Percentiles rank a stretch among this genome's conserved stretches.
Evolutionary conservation across 2,329 filamentous ascomycete genomes (phyloP).

Genomic region (Neofusicoccum parvum): DNA sequence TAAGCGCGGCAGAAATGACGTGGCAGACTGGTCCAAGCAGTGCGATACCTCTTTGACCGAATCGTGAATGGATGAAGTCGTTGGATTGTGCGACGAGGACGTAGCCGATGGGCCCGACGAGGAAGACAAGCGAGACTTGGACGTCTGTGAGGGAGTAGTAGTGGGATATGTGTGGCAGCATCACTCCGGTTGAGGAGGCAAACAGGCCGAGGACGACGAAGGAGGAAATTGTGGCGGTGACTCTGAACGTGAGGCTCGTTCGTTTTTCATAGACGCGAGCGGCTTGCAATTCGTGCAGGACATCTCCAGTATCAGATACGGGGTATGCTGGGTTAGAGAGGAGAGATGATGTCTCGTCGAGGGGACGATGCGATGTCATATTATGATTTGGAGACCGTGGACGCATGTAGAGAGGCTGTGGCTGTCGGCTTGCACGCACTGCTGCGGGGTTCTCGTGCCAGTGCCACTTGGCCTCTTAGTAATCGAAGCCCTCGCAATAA

Average conservation of each 20-base stretch:
- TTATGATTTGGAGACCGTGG: not conserved
- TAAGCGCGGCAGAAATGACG: slow-evolving; percentile 32
- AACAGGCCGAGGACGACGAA: slow-evolving; percentile 58
- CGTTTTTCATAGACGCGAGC: not conserved
- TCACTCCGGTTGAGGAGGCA: slow-evolving; percentile 34
- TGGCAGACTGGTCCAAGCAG: slow-evolving; percentile 44
- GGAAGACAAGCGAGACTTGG: slow-evolving; percentile 49
- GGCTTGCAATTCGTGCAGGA: not conserved
- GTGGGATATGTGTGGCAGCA: slow-evolving; percentile 40
- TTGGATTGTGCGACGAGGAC: slow-evolving; percentile 45
- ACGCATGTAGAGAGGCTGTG: not conserved
- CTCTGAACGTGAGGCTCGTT: slow-evolving; percentile 33
- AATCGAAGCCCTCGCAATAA: too few species aligned
- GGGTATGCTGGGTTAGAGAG: not conserved
- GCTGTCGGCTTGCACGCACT: too few species aligned
- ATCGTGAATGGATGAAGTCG: slow-evolving; percentile 40
- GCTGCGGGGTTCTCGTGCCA: too few species aligned
- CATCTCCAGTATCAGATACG: not conserved
- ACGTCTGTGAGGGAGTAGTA: slow-evolving; percentile 48
- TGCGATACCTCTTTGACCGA: slow-evolving; percentile 49
- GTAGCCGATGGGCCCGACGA: slow-evolving; percentile 49
- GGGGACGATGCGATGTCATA: not conserved
- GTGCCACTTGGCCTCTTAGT: too few species aligned
- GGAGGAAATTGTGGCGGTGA: slow-evolving; percentile 59
- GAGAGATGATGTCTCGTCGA: not conserved